Conservation (phyloP, 106 monocot genomes). For the Dioscorea dumetorum region DNA sequence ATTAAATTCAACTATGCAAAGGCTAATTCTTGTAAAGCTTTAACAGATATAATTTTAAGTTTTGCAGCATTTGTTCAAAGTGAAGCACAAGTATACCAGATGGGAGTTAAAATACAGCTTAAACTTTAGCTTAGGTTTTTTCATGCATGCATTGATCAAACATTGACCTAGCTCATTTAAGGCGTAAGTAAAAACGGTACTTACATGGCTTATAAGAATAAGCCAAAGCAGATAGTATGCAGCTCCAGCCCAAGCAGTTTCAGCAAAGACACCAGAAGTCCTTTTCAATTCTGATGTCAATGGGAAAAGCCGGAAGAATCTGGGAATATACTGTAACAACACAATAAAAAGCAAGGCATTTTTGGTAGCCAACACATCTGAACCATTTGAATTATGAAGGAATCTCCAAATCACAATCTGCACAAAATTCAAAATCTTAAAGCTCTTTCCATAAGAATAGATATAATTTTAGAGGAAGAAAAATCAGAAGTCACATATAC, state of each 20-base stretch:
- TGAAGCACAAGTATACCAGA: neutral
- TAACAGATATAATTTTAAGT: no score
- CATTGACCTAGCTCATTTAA: neutral
- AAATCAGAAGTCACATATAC: no score
- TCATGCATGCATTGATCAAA: no score
- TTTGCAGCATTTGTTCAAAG: neutral
- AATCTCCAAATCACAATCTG: slow-evolving; percentile 91
- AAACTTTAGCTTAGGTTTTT: no score
- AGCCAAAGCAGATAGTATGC: slow-evolving; percentile 87
- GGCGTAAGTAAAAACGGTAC: slow-evolving; percentile 6
- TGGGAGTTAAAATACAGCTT: no score
- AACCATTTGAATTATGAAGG: slow-evolving; percentile 50
- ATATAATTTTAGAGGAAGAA: no score
- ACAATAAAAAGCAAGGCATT: slow-evolving; percentile 62
- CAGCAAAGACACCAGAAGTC: slow-evolving; percentile 87
- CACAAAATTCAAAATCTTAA: slow-evolving; percentile 6
- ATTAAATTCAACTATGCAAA: no score
- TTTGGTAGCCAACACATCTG: slow-evolving; percentile 59
- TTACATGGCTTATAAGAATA: slow-evolving; percentile 91
- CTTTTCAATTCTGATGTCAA: slow-evolving; percentile 85
- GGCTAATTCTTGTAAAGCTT: no score
- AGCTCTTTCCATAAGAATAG: neutral
- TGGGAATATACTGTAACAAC: slow-evolving; percentile 74
- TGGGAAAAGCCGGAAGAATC: slow-evolving; percentile 66
- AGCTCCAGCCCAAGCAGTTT: slow-evolving; percentile 96